A percentile compares a stretch with the other conserved stretches of the same genome.
Conservation (phyloP, 208 protist genomes). For the Lotmaria passim region DNA sequence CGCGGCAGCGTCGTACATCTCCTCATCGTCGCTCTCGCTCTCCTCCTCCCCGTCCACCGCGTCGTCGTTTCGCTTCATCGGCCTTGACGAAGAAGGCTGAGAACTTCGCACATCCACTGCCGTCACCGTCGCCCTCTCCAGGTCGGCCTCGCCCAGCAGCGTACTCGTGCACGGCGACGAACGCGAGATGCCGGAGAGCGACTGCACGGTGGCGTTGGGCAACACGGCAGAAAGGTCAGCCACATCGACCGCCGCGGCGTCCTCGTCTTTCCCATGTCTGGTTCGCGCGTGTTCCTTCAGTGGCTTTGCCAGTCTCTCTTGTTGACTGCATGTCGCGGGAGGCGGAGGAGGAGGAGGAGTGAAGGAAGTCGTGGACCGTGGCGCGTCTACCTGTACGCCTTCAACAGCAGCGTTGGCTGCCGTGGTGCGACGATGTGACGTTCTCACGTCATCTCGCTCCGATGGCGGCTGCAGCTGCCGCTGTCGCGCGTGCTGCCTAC, state of each 20-base stretch:
- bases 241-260: not conserved
- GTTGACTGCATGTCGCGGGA: no score
- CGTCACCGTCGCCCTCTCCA: constrained; percentile 8
- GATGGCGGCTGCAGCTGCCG: not conserved
- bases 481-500: no score
- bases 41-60: no score
- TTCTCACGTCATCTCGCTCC: not conserved
- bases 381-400: no score
- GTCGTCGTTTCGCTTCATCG: no score
- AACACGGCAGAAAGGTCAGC: constrained; percentile 16
- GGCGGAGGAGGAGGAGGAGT: no score
- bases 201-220: constrained; percentile 49
- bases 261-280: not conserved
- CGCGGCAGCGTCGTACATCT: not conserved
- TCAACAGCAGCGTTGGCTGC: not conserved
- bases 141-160: constrained; percentile 26
- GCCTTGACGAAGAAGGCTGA: no score
- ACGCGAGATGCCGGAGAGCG: constrained; percentile 72
- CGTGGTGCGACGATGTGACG: not conserved
- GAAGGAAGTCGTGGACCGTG: no score
- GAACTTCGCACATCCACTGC: not conserved
- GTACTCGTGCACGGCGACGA: constrained; percentile 69
- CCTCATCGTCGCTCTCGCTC: not conserved
- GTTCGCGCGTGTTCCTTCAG: no score
- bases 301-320: no score